These are phyloP conservation scores for Xylaria flabelliformis DNA, from an alignment of 495 filamentous ascomycete genomes.

Conservation along the genomic window DNA sequence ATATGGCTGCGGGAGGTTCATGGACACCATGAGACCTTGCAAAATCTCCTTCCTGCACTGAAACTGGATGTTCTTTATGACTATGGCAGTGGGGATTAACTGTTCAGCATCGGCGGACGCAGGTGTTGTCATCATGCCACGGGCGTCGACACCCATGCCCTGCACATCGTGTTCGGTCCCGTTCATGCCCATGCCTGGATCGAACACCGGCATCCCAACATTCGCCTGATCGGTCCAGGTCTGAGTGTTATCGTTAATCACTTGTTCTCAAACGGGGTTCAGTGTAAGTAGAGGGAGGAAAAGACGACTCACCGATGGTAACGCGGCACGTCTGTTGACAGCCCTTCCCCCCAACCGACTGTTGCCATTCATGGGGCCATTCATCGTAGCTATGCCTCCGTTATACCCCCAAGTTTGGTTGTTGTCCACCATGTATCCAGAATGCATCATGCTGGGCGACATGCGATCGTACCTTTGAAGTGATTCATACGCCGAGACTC, in stretches of 20 bases:
- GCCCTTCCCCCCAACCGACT: constrained; percentile 50
- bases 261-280: background rate
- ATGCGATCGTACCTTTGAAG: constrained; percentile 62
- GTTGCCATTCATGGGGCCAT: constrained; percentile 55
- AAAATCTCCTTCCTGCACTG: constrained; percentile 97
- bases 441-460: constrained; percentile 40
- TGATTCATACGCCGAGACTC: constrained; percentile 61
- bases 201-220: constrained; percentile 48
- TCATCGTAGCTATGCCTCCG: constrained; percentile 52
- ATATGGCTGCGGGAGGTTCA: constrained; percentile 90
- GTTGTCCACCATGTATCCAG: constrained; percentile 51
- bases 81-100: constrained; percentile 96
- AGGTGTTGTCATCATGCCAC: constrained; percentile 43
- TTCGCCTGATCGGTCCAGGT: constrained; percentile 57
- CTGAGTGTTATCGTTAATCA: constrained; percentile 38
- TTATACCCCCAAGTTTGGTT: constrained; percentile 60
- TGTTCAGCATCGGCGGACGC: constrained; percentile 66
- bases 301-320: constrained; percentile 53
- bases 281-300: constrained; percentile 1
- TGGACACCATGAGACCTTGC: constrained; percentile 87
- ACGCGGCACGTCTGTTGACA: constrained; percentile 50
- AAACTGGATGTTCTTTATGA: constrained; percentile 99
- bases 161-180: constrained; percentile 43
- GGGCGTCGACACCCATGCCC: constrained; percentile 37
- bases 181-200: constrained; percentile 42